Base-by-base conservation (phyloP, 2,329 filamentous ascomycete species). In the Pseudogymnoascus sp. region DNA sequence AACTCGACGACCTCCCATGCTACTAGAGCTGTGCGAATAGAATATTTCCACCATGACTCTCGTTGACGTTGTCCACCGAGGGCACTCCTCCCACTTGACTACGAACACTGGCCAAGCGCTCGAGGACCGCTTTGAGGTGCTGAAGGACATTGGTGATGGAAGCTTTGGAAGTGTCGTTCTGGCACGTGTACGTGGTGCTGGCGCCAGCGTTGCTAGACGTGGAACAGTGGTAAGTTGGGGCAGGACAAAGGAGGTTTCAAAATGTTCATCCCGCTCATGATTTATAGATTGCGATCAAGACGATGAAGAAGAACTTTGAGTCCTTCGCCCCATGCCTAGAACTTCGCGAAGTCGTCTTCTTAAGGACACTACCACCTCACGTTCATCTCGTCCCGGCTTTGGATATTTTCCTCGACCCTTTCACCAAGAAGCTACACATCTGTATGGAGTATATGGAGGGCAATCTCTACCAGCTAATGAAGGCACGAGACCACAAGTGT, bases 401-500 rank as follows among this genome's bases (percentile, higher is more conserved):
- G 67, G 94, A 99, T 77, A 99, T 99, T 72, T 99, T 99, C 77
- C 85, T 99, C 70, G 94, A 99, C 72, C 94, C 94, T 0, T 89
- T 91, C 74, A 96, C 84, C 77, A 95, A 92, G 78, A 96, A 97
- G 77, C 86, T 99, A 48, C 94, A 99, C 76, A 99, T 99, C 68
- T 87, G 85, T 72, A 99, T 99, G 94, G 94, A 99, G 78, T 97
- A 96, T 76, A 99, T 99, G 94, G 94, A 99, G 74, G 94, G 94
- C 59, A 99, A 99, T 75, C 82, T 99, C 1, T 99, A 99, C 75
- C 94, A 99, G 76, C 78, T 99, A 66, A 99, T 99, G 94, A 99
- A 99, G 79, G 88, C 94, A 60, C 86, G 94, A 64, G 94, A 99
- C 69, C 93, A 97, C 80, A 97, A 97, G 76, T 88, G 82, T 66